phyloP scores from a whole-genome alignment of 352 stramenopile species.

The Phytophthora niederhauseri region DNA sequence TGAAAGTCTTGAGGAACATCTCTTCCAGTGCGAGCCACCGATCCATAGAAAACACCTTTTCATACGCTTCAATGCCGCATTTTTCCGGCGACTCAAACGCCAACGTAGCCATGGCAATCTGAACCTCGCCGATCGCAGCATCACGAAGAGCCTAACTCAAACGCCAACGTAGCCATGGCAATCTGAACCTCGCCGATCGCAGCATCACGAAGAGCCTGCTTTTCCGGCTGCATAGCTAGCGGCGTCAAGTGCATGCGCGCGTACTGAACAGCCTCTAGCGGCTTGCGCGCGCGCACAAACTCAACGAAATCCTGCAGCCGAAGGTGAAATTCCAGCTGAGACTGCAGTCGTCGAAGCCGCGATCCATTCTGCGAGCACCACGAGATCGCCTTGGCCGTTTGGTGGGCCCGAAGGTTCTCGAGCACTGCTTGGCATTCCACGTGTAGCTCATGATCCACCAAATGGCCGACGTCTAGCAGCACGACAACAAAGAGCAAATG shows the following conservation, averaged over 20 bases:
- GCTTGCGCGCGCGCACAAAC: slow-evolving; percentile 71
- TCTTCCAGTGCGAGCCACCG: slow-evolving; percentile 62
- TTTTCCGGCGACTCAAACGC: slow-evolving; percentile 65
- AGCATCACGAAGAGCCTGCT: slow-evolving; percentile 47
- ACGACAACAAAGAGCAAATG: slow-evolving; percentile 2
- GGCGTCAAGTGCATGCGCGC: slow-evolving; percentile 66
- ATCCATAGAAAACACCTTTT: slow-evolving; percentile 64
- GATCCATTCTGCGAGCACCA: slow-evolving; percentile 82
- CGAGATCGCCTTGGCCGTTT: slow-evolving; percentile 53
- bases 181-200: slow-evolving; percentile 74
- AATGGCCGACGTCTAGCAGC: slow-evolving; percentile 49
- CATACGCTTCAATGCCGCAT: slow-evolving; percentile 68
- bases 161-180: slow-evolving; percentile 79
- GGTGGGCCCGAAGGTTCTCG: slow-evolving; percentile 55
- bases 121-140: slow-evolving; percentile 64
- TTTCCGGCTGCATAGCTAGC: slow-evolving; percentile 70
- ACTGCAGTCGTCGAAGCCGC: slow-evolving; percentile 71
- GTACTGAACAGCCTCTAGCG: slow-evolving; percentile 76
- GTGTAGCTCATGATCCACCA: slow-evolving; percentile 74
- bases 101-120: slow-evolving; percentile 79
- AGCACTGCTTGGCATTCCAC: slow-evolving; percentile 60
- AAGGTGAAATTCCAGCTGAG: slow-evolving; percentile 73
- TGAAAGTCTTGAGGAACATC: slow-evolving; percentile 70
- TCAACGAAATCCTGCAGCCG: slow-evolving; percentile 82
- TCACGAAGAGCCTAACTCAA: slow-evolving; percentile 66